Percentiles rank a stretch among this genome's conserved stretches.
Evolutionary conservation across 345 rosid species (phyloP).

Genomic region (Psidium guajava): DNA sequence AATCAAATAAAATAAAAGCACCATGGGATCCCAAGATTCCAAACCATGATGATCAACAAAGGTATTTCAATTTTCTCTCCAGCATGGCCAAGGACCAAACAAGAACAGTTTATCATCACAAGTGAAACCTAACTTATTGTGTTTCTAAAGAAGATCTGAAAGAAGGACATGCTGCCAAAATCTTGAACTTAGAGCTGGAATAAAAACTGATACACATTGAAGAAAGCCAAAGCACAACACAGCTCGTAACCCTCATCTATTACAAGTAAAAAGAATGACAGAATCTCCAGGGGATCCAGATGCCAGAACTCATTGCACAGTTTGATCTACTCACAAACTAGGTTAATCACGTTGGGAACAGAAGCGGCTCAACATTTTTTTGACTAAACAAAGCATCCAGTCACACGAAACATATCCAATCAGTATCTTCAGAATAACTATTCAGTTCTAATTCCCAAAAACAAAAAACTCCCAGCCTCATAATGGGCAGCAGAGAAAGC

Average conservation of each 20-base stretch:
- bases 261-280: background rate
- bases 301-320: background rate
- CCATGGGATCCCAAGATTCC: background rate
- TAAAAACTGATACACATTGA: background rate
- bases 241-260: background rate
- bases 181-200: background rate
- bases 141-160: background rate
- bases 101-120: background rate
- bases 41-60: background rate
- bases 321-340: background rate
- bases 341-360: background rate
- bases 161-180: background rate
- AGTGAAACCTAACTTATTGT: background rate
- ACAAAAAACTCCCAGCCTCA: background rate
- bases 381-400: background rate
- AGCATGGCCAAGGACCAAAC: background rate
- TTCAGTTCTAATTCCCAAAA: background rate
- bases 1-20: background rate
- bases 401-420: background rate
- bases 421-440: background rate
- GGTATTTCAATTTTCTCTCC: background rate
- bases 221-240: background rate
- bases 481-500: background rate
- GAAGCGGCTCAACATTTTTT: background rate
- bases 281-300: background rate